Evolutionary conservation across 2,329 filamentous ascomycete species (phyloP).

Genomic region (Neoscytalidium dimidiatum): DNA sequence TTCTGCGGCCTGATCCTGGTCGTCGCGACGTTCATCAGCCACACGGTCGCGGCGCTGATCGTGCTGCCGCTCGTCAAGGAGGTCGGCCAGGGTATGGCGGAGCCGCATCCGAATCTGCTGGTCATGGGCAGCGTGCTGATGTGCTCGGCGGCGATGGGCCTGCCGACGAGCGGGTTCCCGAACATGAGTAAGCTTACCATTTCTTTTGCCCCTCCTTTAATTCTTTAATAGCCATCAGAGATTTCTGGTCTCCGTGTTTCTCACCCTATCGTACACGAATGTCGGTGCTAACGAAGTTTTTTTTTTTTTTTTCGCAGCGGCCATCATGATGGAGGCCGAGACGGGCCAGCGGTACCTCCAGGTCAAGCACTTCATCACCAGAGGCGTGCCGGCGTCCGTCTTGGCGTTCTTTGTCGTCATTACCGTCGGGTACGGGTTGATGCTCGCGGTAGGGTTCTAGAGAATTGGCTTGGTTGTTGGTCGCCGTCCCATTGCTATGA

Average conservation of each 20-base stretch:
- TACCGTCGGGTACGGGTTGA: conserved; percentile 86
- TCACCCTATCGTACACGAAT: too few species aligned
- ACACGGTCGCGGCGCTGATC: conserved; percentile 94
- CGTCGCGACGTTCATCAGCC: conserved; percentile 95
- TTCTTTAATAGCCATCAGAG: too few species aligned
- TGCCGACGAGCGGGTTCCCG: conserved; percentile 94
- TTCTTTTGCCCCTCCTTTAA: background rate
- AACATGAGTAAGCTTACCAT: conserved; percentile 89
- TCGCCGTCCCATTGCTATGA: too few species aligned
- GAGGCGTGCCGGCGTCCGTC: conserved; percentile 86
- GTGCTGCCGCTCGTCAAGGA: conserved; percentile 87
- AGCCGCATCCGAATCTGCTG: conserved; percentile 89
- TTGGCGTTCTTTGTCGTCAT: conserved; percentile 80
- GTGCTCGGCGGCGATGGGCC: conserved; percentile 95
- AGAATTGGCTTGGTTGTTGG: background rate
- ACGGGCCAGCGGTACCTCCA: conserved; percentile 89
- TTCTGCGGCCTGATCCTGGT: conserved; percentile 84
- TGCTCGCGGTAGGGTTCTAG: conserved; percentile 72
- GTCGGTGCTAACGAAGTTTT: conserved; percentile 19
- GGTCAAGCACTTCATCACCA: conserved; percentile 91
- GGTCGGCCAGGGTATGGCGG: conserved; percentile 80
- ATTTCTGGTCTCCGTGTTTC: too few species aligned
- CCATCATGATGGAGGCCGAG: conserved; percentile 92
- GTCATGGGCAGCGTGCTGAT: conserved; percentile 96
- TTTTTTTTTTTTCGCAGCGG: conserved; percentile 58